These are phyloP conservation scores for Larix sibirica DNA, from an alignment of 83 land plant genomes.

Conservation along the genomic window DNA sequence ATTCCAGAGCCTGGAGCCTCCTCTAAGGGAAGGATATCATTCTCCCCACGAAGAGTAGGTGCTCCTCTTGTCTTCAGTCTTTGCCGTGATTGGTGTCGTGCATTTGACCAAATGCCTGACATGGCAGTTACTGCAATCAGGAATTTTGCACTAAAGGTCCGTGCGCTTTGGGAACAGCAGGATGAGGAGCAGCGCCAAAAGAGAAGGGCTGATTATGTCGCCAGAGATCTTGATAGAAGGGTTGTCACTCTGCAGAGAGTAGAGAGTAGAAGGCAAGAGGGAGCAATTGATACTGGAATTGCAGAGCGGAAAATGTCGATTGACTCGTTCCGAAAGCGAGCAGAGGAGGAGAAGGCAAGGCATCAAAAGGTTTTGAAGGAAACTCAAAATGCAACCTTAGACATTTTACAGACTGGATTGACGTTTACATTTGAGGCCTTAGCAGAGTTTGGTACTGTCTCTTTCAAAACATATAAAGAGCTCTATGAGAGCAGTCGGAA, in stretches of 20 bases:
- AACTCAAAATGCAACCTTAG: slow-evolving; percentile 4
- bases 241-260: slow-evolving; percentile 2
- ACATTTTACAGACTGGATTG: slow-evolving; percentile 18
- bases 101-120: slow-evolving; percentile 3
- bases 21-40: not conserved
- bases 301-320: slow-evolving; percentile 5
- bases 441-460: not conserved
- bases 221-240: slow-evolving; percentile 8
- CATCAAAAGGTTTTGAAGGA: not conserved
- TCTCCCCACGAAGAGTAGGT: slow-evolving; percentile 5
- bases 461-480: slow-evolving; percentile 15
- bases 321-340: not conserved
- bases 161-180: slow-evolving; percentile 12
- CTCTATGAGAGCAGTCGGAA: slow-evolving; percentile 4
- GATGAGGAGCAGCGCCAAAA: slow-evolving; percentile 12
- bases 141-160: slow-evolving; percentile 12
- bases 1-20: slow-evolving; percentile 7
- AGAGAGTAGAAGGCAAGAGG: not conserved
- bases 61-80: slow-evolving; percentile 16
- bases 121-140: not conserved
- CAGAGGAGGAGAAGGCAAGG: slow-evolving; percentile 11
- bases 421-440: slow-evolving; percentile 16
- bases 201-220: not conserved
- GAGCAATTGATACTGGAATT: not conserved
- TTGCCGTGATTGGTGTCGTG: slow-evolving; percentile 15